Conservation (phyloP, 2,329 filamentous ascomycete species). For the Stenocarpella maydis region DNA sequence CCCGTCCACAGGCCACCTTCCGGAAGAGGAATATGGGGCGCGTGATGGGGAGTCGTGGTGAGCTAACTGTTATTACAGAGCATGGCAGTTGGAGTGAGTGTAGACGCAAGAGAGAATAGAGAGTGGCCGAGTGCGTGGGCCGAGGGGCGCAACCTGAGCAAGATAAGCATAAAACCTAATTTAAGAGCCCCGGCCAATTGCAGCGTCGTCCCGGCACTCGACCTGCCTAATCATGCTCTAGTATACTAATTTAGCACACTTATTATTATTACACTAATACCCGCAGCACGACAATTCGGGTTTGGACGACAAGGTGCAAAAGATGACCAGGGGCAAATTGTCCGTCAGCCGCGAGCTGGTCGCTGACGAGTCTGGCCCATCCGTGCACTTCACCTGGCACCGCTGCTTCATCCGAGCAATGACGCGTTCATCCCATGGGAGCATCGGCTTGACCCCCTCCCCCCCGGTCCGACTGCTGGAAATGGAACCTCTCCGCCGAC, state of each 20-base stretch:
- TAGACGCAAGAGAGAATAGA: too few relatives aligned
- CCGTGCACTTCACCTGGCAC: not conserved
- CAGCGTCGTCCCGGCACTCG: not conserved
- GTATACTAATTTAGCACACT: too few relatives aligned
- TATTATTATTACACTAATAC: too few relatives aligned
- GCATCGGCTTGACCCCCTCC: not conserved
- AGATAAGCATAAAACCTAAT: slow-evolving; percentile 28
- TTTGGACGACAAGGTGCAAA: not conserved
- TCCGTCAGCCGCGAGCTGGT: not conserved
- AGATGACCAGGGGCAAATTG: not conserved
- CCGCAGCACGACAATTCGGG: not conserved
- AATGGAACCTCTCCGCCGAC: not conserved
- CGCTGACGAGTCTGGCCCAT: not conserved
- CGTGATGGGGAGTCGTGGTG: not conserved
- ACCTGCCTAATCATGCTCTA: slow-evolving; percentile 6
- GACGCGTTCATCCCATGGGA: not conserved
- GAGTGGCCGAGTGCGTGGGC: too few relatives aligned
- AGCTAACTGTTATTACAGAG: too few relatives aligned
- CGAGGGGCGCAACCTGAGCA: not conserved
- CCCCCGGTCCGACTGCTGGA: not conserved
- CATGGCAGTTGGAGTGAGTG: too few relatives aligned
- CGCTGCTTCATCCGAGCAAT: not conserved
- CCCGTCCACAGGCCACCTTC: slow-evolving; percentile 17
- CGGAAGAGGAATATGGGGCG: slow-evolving; percentile 12
- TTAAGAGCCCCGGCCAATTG: slow-evolving; percentile 22